These are phyloP conservation scores for Fusarium sp. DNA, from an alignment of 2,329 filamentous ascomycete species.

Conservation along the genomic window DNA sequence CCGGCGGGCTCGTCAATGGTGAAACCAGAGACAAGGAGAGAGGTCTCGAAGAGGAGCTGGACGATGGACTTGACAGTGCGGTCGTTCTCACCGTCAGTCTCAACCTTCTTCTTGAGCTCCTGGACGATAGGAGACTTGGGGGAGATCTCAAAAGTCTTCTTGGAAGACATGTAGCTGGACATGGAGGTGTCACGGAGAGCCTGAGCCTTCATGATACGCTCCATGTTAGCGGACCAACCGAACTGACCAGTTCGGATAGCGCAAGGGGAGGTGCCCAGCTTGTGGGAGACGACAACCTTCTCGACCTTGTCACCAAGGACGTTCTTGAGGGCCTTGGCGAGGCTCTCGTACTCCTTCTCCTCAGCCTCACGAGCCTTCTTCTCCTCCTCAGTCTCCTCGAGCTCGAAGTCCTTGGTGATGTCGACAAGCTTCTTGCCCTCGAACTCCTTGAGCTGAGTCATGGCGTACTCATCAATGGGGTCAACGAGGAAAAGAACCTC, in stretches of 20 bases:
- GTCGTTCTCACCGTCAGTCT: slow-evolving; percentile 97
- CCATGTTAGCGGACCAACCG: slow-evolving; percentile 99
- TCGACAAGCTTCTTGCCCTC: slow-evolving; percentile 99
- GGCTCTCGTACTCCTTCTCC: slow-evolving; percentile 97
- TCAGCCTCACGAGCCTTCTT: slow-evolving; percentile 94
- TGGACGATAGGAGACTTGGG: slow-evolving; percentile 97
- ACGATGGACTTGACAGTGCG: slow-evolving; percentile 99
- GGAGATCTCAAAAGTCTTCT: slow-evolving; percentile 99
- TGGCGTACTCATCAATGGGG: slow-evolving; percentile 99
- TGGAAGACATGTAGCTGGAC: slow-evolving; percentile 99
- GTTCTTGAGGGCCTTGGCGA: slow-evolving; percentile 99
- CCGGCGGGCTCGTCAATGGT: slow-evolving; percentile 98
- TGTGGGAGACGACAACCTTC: slow-evolving; percentile 99
- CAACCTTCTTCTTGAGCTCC: slow-evolving; percentile 99
- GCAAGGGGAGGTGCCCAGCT: slow-evolving; percentile 93
- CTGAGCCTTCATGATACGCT: slow-evolving; percentile 99
- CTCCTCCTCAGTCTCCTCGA: slow-evolving; percentile 99
- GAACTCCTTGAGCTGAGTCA: slow-evolving; percentile 99
- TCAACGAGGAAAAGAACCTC: slow-evolving; percentile 99
- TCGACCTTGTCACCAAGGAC: slow-evolving; percentile 99
- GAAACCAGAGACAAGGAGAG: slow-evolving; percentile 97
- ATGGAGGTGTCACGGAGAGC: slow-evolving; percentile 99
- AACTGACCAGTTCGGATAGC: slow-evolving; percentile 99
- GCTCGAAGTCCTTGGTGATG: slow-evolving; percentile 99
- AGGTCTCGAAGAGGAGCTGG: slow-evolving; percentile 98